phyloP scores from a whole-genome alignment of 2,329 filamentous ascomycete genomes.

The Periconia digitata region DNA sequence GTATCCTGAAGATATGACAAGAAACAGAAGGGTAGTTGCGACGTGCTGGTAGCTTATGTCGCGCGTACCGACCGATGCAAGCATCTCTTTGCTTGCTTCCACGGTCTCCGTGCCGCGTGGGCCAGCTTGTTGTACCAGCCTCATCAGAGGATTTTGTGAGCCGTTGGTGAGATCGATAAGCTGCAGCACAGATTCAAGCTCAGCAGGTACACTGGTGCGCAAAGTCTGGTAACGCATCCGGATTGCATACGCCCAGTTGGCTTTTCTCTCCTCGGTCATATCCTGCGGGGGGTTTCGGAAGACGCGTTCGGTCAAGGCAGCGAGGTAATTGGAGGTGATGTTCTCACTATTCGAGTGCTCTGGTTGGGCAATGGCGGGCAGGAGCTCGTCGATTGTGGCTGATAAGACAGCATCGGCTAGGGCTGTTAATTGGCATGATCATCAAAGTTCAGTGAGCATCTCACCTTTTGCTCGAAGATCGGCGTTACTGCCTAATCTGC shows the following conservation, averaged over 20 bases:
- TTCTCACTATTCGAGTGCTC: slow-evolving; percentile 62
- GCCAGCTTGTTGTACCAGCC: slow-evolving; percentile 72
- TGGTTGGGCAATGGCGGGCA: slow-evolving; percentile 71
- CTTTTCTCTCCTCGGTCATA: slow-evolving; percentile 74
- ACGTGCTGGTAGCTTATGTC: slow-evolving; percentile 81
- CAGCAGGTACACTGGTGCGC: slow-evolving; percentile 67
- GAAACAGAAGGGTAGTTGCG: slow-evolving; percentile 74
- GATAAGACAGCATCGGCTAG: slow-evolving; percentile 87
- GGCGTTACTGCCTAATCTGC: slow-evolving; percentile 76
- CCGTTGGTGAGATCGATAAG: slow-evolving; percentile 64
- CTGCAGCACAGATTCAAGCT: slow-evolving; percentile 70
- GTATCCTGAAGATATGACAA: slow-evolving; percentile 63
- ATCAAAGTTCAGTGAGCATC: slow-evolving; percentile 17
- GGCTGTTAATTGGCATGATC: slow-evolving; percentile 16
- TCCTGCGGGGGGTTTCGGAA: slow-evolving; percentile 84
- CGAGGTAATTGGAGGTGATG: slow-evolving; percentile 69
- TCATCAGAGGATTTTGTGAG: slow-evolving; percentile 63
- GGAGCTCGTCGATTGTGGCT: slow-evolving; percentile 74
- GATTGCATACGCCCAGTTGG: slow-evolving; percentile 67
- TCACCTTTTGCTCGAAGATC: slow-evolving; percentile 89
- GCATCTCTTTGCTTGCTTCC: slow-evolving; percentile 65
- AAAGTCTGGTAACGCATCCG: slow-evolving; percentile 63
- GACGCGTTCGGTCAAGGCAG: slow-evolving; percentile 80
- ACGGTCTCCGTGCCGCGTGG: slow-evolving; percentile 73
- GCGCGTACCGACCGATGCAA: slow-evolving; percentile 59